Base-by-base conservation (phyloP, 768 basidiomycete genomes). In the Amanita rubescens region DNA sequence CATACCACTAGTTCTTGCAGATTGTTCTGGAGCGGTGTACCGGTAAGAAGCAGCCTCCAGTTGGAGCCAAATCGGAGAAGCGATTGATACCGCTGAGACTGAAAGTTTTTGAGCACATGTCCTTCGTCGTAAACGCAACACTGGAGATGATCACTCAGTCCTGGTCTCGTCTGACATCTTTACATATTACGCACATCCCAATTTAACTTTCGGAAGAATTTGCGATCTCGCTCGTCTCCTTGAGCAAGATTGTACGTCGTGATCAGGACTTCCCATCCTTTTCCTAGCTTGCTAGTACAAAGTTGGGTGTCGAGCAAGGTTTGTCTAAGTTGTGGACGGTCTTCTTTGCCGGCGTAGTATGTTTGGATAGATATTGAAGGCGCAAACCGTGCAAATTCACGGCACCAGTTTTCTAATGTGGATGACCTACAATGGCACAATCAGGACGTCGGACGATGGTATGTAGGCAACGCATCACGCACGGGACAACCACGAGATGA, bases 371-470 rank as follows among this genome's bases (percentile, higher is more conserved):
- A 76, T 64, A 99, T 85, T 5, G 77, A 76, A 5, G 94, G 94
- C 2, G 89, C 89, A 62, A 99, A 99, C 32, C 84, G 82, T 22
- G 83, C 80, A 63, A 99, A 98, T 69, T 99, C 96, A 59, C 96
- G 81, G 67, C 92, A 89, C 96, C 96, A 99, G 63, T 99, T 99
- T 68, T 99, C 96, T 22, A 98, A 73, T 0, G 94, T 97, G 3
- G 95, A 98, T 3, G 95, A 92, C 27, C 92, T 94, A 57, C 9
- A 52, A 10, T 38, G 6, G 37, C 43, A 15, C 41, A 48, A 55
- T 46, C 55, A 46, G 51, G 55, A 54, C 56, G 54, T 50, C 17
- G 37, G 35, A 32, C 39, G 38, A 20, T 20, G 24, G 9, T 41
- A 17, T 41, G 2, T 19, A 42, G 37, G 27, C 22, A 22, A 22